A percentile compares a stretch with the other conserved stretches of the same genome.
Evolutionary conservation across 176 grass and related monocot genomes (phyloP).

Genomic region (Triticum turgidum): DNA sequence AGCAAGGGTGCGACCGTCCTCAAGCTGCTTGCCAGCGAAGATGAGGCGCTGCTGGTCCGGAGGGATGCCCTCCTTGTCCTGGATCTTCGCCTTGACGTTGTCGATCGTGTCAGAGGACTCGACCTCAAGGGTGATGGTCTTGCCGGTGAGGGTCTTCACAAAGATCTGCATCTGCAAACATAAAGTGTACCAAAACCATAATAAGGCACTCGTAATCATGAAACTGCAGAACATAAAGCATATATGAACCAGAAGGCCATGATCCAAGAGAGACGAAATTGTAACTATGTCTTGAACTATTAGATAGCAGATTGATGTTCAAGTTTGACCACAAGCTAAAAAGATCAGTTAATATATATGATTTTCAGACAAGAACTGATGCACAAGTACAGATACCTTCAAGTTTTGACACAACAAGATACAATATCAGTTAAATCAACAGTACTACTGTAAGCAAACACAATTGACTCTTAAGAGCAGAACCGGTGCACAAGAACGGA

Average conservation of each 20-base stretch:
- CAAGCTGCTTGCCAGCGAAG: constrained; percentile 60
- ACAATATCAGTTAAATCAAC: not conserved
- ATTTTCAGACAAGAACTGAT: not conserved
- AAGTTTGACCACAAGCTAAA: not conserved
- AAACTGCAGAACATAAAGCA: not conserved
- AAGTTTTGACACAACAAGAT: not conserved
- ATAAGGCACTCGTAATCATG: not conserved
- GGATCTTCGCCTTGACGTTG: constrained; percentile 62
- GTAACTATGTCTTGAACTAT: not conserved
- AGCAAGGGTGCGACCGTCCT: constrained; percentile 62
- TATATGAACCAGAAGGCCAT: not conserved
- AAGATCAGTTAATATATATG: not conserved
- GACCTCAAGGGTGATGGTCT: constrained; percentile 80
- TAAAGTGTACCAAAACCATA: not conserved
- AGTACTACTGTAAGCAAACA: not conserved
- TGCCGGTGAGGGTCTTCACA: constrained; percentile 70
- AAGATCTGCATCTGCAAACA: constrained; percentile 46
- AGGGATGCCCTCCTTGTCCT: constrained; percentile 79
- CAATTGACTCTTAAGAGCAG: not conserved
- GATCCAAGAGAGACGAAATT: not conserved
- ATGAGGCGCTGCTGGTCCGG: constrained; percentile 67
- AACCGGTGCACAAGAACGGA: not conserved
- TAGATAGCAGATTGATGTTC: too few relatives aligned
- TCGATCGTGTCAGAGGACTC: constrained; percentile 70
- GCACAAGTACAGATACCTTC: not conserved